Evolutionary conservation across 805 yeast genomes (phyloP), one percentile per base, ranked within the genome.

Genomic region (Ogataea naganishii): DNA sequence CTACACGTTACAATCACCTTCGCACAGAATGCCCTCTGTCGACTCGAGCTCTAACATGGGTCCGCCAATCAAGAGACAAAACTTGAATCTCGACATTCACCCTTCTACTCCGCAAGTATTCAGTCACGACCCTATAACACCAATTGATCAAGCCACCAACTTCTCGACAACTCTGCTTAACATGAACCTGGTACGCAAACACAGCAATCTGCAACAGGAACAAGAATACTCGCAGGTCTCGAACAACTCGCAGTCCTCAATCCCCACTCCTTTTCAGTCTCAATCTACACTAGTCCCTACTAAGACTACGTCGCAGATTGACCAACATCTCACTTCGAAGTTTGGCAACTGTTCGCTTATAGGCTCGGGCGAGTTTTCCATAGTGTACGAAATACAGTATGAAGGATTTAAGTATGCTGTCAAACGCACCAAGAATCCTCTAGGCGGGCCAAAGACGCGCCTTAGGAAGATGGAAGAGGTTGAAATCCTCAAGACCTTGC

Each of bases 301-400:
- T 12, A 36, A 33, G 26, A 32, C 41, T 20, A 38, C 37, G 13
- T 37, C 40, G 8, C 33, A 36, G 11, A 39, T 50, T 12, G 71
- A 64, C 43, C 58, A 58, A 20, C 73, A 70, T 47, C 46, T 72
- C 17, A 47, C 59, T 22, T 62, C 69, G 9, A 64, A 64, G 41
- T 72, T 72, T 52, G 79, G 78, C 14, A 75, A 79, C 38, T 88
- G 89, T 25, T 65, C 67, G 25, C 57, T 77, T 26, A 60, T 89
- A 14, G 95, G 95, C 3, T 62, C 70, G 20, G 97, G 98, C 15
- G 95, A 85, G 53, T 92, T 92, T 47, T 85, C 96, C 3, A 64
- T 74, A 14, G 98, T 94, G 12, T 92, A 75, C 53, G 81, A 81
- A 38, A 89, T 89, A 24, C 65, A 74, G 11, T 80, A 75, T 46